Conservation (phyloP, 1,284 basidiomycete genomes). For the Papiliotrema fonsecae region DNA sequence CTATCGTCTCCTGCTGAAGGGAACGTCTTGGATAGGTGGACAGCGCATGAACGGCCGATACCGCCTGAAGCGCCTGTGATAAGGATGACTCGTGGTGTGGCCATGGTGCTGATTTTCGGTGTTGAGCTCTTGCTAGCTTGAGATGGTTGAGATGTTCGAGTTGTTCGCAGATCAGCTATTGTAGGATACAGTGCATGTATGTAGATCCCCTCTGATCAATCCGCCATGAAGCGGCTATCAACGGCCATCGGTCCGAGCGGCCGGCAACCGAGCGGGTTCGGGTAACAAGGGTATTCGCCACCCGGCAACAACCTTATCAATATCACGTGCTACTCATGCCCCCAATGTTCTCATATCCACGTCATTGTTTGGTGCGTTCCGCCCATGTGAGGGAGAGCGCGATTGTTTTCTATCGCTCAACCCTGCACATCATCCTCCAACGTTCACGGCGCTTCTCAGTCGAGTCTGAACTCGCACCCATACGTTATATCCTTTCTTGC, state of each 20-base stretch:
- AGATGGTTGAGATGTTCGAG: not conserved
- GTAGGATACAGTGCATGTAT: no score
- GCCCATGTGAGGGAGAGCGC: not conserved
- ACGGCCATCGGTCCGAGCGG: no score
- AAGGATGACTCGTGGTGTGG: constrained; percentile 21
- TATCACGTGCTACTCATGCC: not conserved
- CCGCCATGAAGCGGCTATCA: no score
- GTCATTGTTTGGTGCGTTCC: constrained; percentile 1
- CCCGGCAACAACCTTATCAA: not conserved
- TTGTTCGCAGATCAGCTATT: not conserved
- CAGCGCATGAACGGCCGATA: constrained; percentile 52
- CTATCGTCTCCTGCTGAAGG: constrained; percentile 47
- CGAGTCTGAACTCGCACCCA: no score
- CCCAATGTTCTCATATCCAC: no score
- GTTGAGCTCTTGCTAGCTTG: not conserved
- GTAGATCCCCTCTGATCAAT: no score
- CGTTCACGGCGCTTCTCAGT: no score
- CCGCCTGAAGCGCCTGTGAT: constrained; percentile 42
- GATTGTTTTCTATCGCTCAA: constrained; percentile 1
- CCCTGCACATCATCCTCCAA: not conserved
- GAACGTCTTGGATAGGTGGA: constrained; percentile 53
- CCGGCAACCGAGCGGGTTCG: no score
- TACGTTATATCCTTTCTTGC: no score
- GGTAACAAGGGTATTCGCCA: not conserved
- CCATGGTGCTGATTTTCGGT: constrained; percentile 1